A percentile compares a stretch with the other conserved stretches of the same genome.
Conservation (phyloP, 192 early-diverging fungal species). For the Backusella liffmaniae region DNA sequence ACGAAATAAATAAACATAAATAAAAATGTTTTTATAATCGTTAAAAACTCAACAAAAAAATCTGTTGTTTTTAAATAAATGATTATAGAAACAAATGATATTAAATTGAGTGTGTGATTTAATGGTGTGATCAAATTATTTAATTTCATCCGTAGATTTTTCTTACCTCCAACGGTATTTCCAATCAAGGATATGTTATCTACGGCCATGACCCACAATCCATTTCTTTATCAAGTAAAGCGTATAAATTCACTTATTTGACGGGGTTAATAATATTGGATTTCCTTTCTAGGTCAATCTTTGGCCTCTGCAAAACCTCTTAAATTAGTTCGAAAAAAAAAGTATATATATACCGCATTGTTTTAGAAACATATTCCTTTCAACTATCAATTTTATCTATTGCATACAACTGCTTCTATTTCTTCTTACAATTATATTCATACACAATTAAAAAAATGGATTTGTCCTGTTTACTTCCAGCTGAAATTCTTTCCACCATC, state of each 20-base stretch:
- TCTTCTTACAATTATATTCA: not conserved
- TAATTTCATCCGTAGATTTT: not conserved
- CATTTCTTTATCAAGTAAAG: slow-evolving; percentile 6
- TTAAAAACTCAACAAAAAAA: not conserved
- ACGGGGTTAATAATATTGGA: not conserved
- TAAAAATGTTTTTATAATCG: not conserved
- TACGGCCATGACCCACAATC: not conserved
- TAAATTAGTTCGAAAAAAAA: not conserved
- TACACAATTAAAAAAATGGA: slow-evolving; percentile 1
- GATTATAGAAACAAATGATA: not conserved
- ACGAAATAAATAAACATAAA: not conserved
- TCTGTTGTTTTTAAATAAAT: not conserved
- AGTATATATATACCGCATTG: not conserved
- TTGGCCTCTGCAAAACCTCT: not conserved
- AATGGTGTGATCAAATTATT: slow-evolving; percentile 2
- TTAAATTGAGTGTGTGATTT: not conserved
- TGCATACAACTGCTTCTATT: not conserved
- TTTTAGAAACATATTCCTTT: not conserved
- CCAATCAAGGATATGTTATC: slow-evolving; percentile 3
- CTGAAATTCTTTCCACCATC: slow-evolving; percentile 22
- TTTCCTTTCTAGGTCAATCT: not conserved
- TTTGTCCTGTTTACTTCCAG: slow-evolving; percentile 10
- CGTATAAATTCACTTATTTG: not conserved
- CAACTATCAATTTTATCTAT: not conserved
- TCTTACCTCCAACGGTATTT: not conserved